Percentiles rank a stretch among this genome's conserved stretches.
Evolutionary conservation across 495 filamentous ascomycete genomes (phyloP).

Genomic region (Penicillium angulare): DNA sequence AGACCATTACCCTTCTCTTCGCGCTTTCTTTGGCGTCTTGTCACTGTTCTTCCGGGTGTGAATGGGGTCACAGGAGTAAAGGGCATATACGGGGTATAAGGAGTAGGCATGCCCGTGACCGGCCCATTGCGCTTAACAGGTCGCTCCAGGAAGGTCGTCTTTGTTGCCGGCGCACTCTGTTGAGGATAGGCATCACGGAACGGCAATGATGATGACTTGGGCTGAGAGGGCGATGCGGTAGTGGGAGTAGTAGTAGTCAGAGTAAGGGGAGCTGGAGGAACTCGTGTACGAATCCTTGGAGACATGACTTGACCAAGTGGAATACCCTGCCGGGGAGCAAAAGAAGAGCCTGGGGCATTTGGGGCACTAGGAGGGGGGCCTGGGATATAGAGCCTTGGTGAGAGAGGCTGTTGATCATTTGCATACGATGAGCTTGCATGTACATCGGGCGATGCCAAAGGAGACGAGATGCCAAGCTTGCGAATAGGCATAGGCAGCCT

Average conservation of each 20-base stretch:
- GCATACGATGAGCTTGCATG: conserved; percentile 38
- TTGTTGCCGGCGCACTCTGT: conserved; percentile 62
- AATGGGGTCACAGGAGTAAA: conserved; percentile 85
- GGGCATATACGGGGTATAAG: conserved; percentile 91
- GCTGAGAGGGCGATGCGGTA: neutral
- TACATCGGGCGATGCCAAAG: conserved; percentile 51
- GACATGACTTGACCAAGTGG: conserved; percentile 19
- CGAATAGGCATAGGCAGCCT: conserved; percentile 51
- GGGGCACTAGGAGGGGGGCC: conserved; percentile 53
- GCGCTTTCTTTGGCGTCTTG: conserved; percentile 69
- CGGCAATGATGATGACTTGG: conserved; percentile 47
- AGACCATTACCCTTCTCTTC: conserved; percentile 38
- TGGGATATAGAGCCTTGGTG: conserved; percentile 57
- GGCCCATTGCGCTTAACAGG: conserved; percentile 59
- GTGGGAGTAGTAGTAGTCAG: conserved; percentile 25
- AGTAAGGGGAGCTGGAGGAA: conserved; percentile 35
- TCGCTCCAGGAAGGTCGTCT: conserved; percentile 76
- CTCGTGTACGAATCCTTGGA: conserved; percentile 20
- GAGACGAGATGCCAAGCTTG: conserved; percentile 57
- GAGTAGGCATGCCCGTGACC: conserved; percentile 71
- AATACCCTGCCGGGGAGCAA: conserved; percentile 19
- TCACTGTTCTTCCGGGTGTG: conserved; percentile 73
- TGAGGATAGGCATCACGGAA: conserved; percentile 53
- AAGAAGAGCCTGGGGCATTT: too few relatives aligned
- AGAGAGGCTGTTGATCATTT: conserved; percentile 54